phyloP scores from a whole-genome alignment of 306 rosid genomes.

The Medicago ruthenica region DNA sequence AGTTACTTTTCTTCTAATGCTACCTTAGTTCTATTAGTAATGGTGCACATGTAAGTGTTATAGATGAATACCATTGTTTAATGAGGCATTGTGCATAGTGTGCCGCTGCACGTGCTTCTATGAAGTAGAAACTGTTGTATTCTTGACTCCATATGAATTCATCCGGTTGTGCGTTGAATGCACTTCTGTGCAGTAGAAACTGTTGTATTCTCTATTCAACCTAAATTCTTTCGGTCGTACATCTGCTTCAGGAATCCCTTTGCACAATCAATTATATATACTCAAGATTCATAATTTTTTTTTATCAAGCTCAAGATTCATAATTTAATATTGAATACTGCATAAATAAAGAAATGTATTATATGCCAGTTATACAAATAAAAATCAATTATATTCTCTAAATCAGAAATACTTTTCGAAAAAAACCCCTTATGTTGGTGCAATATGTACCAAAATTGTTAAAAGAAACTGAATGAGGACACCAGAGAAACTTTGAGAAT shows the following conservation, averaged over 20 bases:
- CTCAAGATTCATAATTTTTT: no score
- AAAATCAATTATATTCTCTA: no score
- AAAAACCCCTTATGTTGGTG: background rate
- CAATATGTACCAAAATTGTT: background rate
- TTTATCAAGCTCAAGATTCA: no score
- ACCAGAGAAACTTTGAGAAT: background rate
- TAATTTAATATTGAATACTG: no score
- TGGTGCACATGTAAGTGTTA: constrained; percentile 38
- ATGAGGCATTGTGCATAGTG: constrained; percentile 21
- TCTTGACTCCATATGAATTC: background rate
- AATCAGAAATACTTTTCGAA: no score
- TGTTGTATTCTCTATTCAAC: no score
- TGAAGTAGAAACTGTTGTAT: constrained; percentile 18
- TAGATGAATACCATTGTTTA: constrained; percentile 34
- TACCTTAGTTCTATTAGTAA: constrained; percentile 17
- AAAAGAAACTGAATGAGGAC: background rate
- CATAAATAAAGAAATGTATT: no score
- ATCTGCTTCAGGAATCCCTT: background rate
- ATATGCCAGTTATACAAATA: no score
- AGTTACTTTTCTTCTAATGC: constrained; percentile 13
- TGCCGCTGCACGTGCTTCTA: constrained; percentile 8
- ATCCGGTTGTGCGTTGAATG: background rate
- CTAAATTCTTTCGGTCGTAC: constrained; percentile 18
- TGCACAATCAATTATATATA: background rate
- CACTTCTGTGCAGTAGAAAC: no score